phyloP scores from a whole-genome alignment of 139 green algal species.

The Monoraphidium neglectum region DNA sequence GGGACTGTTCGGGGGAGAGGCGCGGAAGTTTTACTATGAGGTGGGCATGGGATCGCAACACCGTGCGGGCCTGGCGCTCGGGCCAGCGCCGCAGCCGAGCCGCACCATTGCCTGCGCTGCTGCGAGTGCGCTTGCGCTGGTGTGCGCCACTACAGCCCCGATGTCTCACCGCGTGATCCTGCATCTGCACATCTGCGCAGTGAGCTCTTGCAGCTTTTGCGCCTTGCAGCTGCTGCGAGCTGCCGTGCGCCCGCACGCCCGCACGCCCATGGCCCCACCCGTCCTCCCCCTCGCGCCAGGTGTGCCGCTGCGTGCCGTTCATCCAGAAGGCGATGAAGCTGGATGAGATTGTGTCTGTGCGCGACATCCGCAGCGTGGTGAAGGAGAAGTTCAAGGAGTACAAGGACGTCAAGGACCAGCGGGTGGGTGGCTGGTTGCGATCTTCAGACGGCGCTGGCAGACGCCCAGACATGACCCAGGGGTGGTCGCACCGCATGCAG shows the following conservation, averaged over 20 bases:
- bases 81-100: background rate
- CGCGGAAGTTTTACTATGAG: constrained; percentile 49
- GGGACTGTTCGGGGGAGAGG: constrained; percentile 39
- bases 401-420: constrained; percentile 56
- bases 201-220: background rate
- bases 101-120: background rate
- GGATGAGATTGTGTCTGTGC: constrained; percentile 50
- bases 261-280: background rate
- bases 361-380: constrained; percentile 48
- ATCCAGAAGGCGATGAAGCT: constrained; percentile 49
- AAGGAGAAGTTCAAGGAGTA: constrained; percentile 54
- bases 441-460: too few relatives aligned
- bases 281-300: constrained; percentile 17
- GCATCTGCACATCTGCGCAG: too few relatives aligned
- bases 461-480: too few relatives aligned
- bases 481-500: too few relatives aligned
- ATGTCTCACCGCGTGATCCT: too few relatives aligned
- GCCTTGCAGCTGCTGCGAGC: background rate
- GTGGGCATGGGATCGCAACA: constrained; percentile 19
- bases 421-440: constrained; percentile 61
- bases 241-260: background rate
- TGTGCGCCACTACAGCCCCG: too few relatives aligned
- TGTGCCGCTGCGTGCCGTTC: constrained; percentile 62
- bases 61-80: too few relatives aligned
- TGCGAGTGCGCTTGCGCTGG: too few relatives aligned